Evolutionary conservation across 2,329 filamentous ascomycete genomes (phyloP).

Genomic region (Malbranchea cinnamomea): DNA sequence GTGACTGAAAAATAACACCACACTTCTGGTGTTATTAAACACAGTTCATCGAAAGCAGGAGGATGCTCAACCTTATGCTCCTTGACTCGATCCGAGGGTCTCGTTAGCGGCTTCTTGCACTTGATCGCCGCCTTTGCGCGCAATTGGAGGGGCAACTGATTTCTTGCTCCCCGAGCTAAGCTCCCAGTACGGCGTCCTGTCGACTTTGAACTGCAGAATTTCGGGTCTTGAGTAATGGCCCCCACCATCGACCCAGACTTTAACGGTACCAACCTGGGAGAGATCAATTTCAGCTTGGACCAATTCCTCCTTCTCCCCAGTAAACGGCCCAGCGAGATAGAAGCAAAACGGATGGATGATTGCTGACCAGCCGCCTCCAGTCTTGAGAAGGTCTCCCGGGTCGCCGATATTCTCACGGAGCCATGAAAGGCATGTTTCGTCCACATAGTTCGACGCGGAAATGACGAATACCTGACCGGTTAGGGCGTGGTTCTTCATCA

Average conservation of each 20-base stretch:
- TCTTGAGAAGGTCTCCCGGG: slow-evolving; percentile 19
- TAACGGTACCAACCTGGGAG: slow-evolving; percentile 17
- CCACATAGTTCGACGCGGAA: slow-evolving; percentile 28
- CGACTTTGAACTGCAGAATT: slow-evolving; percentile 19
- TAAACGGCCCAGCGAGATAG: slow-evolving; percentile 21
- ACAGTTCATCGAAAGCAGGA: no score
- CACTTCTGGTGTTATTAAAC: no score
- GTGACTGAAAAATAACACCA: no score
- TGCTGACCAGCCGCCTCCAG: slow-evolving; percentile 22
- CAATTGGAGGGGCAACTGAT: no score
- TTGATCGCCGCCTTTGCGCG: no score
- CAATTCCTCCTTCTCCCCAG: slow-evolving; percentile 19
- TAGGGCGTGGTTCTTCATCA: slow-evolving; percentile 33
- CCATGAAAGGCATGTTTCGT: slow-evolving; percentile 28
- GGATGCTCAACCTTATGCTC: no score
- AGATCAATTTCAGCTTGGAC: slow-evolving; percentile 23
- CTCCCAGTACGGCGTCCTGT: slow-evolving; percentile 17
- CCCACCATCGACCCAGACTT: slow-evolving; percentile 24
- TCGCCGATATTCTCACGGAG: slow-evolving; percentile 23
- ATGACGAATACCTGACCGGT: slow-evolving; percentile 33
- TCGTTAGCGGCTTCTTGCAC: no score
- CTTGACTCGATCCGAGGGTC: no score
- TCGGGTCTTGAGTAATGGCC: slow-evolving; percentile 24
- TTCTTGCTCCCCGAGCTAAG: no score
- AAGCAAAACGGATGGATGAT: slow-evolving; percentile 22